These are phyloP conservation scores for Vitis hybrid DNA, from an alignment of 177 flowering plant species.

Conservation along the genomic window DNA sequence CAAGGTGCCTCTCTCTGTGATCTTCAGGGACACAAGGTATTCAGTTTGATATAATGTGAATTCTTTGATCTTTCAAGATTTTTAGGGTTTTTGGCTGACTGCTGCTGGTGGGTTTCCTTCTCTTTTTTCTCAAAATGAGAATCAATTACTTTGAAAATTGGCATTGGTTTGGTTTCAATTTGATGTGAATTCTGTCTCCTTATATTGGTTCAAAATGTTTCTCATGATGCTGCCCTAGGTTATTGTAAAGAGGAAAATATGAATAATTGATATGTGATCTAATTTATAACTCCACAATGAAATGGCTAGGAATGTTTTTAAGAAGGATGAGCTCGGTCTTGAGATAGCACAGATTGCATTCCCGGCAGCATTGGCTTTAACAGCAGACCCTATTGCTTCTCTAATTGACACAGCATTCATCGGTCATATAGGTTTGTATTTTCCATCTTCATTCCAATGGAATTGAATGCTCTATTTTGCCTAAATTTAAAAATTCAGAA, in stretches of 20 bases:
- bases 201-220: neutral
- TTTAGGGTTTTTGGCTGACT: no score
- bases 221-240: neutral
- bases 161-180: no score
- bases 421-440: constrained; percentile 42
- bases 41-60: neutral
- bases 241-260: neutral
- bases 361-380: constrained; percentile 51
- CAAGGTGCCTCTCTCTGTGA: constrained; percentile 17
- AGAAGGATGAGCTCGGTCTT: constrained; percentile 35
- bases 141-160: no score
- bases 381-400: constrained; percentile 57
- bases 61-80: no score
- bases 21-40: constrained; percentile 29
- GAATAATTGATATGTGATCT: neutral
- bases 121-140: no score
- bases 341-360: constrained; percentile 48
- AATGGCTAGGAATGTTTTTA: constrained; percentile 41
- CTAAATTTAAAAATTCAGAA: no score
- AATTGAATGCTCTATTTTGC: no score
- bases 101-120: no score
- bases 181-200: no score
- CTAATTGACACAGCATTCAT: constrained; percentile 52
- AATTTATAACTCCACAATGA: neutral
- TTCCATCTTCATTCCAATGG: neutral